phyloP scores from a whole-genome alignment of 73 alveolate species.

The Diophrys appendiculata region DNA sequence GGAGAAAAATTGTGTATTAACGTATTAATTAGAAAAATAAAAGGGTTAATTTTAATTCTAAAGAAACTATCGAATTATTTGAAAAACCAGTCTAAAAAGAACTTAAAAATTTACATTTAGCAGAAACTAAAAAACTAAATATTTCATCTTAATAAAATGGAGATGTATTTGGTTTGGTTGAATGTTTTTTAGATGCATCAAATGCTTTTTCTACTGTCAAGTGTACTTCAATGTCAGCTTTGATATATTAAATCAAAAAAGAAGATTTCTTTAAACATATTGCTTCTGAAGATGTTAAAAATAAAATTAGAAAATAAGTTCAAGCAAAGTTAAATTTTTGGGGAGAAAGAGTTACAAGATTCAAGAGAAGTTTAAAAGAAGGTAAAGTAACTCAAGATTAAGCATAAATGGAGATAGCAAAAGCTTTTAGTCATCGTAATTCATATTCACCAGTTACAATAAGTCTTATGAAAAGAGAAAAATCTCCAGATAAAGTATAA shows the following conservation, averaged over 20 bases:
- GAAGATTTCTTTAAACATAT: slow-evolving; percentile 1
- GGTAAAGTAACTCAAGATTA: background rate
- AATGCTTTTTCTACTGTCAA: slow-evolving; percentile 1
- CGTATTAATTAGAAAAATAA: background rate
- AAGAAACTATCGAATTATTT: background rate
- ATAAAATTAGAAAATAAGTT: background rate
- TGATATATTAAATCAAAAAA: background rate
- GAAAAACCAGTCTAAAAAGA: background rate
- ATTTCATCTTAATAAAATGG: background rate
- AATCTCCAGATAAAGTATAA: background rate
- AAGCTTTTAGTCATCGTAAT: background rate
- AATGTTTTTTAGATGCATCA: slow-evolving; percentile 9
- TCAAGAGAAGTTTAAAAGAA: background rate
- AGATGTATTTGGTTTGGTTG: slow-evolving; percentile 10
- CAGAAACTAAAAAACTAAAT: background rate
- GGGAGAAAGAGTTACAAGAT: background rate
- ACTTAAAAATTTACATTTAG: background rate
- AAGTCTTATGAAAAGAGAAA: background rate
- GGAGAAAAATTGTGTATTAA: background rate
- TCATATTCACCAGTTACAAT: background rate
- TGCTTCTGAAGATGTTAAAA: background rate
- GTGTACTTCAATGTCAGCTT: slow-evolving; percentile 1
- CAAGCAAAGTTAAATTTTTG: background rate
- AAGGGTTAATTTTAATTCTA: background rate
- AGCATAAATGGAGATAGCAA: background rate